Evolutionary conservation across 331 rosid species (phyloP).

Genomic region (Saraca asoca): DNA sequence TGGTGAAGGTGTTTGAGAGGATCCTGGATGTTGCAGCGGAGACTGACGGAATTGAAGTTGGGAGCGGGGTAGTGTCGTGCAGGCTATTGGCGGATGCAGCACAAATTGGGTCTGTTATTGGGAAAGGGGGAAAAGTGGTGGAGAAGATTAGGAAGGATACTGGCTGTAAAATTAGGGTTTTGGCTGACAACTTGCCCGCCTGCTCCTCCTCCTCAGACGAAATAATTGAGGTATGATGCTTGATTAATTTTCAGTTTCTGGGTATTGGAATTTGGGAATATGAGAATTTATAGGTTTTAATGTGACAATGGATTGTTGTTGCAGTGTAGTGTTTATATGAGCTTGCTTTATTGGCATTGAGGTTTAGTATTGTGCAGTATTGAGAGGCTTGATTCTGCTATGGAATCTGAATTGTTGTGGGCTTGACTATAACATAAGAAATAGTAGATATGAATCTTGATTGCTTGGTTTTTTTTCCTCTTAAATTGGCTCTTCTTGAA

Average conservation of each 20-base stretch:
- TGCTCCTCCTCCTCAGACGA: constrained; percentile 67
- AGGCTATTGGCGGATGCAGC: constrained; percentile 66
- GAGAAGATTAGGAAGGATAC: constrained; percentile 87
- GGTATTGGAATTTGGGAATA: background rate
- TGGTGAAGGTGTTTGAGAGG: constrained; percentile 82
- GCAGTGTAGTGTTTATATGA: too few relatives aligned
- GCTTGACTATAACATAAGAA: too few relatives aligned
- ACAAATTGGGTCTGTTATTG: constrained; percentile 79
- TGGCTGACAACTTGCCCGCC: constrained; percentile 63
- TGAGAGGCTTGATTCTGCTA: too few relatives aligned
- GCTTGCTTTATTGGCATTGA: too few relatives aligned
- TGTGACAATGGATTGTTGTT: too few relatives aligned
- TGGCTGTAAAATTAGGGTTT: constrained; percentile 70
- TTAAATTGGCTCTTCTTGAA: too few relatives aligned
- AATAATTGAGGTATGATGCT: constrained; percentile 70
- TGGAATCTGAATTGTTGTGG: too few relatives aligned
- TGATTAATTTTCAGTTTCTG: background rate
- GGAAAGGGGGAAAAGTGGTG: constrained; percentile 92
- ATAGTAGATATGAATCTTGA: too few relatives aligned
- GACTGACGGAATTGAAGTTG: constrained; percentile 60
- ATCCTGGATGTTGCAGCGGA: constrained; percentile 88
- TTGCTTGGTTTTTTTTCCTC: too few relatives aligned
- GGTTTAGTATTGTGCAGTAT: too few relatives aligned
- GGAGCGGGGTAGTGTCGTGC: constrained; percentile 68
- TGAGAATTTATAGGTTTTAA: background rate